phyloP scores from a whole-genome alignment of 1,284 basidiomycete genomes.

The Puccinia coronata region DNA sequence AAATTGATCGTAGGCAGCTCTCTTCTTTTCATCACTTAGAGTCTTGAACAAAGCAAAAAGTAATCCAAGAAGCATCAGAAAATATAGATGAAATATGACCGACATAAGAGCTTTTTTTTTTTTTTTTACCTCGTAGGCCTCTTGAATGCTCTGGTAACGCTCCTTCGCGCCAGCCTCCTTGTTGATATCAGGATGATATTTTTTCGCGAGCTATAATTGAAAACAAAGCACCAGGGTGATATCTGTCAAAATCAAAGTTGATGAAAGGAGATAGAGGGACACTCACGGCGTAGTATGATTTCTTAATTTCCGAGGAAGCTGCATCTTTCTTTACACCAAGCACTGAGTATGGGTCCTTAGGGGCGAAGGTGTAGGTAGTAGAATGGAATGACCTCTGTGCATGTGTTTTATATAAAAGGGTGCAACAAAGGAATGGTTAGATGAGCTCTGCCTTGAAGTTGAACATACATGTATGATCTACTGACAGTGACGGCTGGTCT shows the following conservation, averaged over 20 bases:
- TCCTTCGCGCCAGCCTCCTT: constrained; percentile 87
- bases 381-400: constrained; percentile 66
- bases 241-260: constrained; percentile 1
- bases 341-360: constrained; percentile 89
- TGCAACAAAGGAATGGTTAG: not conserved
- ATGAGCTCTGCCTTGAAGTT: too few relatives aligned
- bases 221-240: constrained; percentile 27
- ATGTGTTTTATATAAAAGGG: not conserved
- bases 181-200: constrained; percentile 97
- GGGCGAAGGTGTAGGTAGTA: constrained; percentile 64
- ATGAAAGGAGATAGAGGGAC: constrained; percentile 30
- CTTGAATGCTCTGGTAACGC: constrained; percentile 94
- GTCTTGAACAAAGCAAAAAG: constrained; percentile 62
- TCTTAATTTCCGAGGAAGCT: constrained; percentile 86
- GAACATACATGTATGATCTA: not conserved
- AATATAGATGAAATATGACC: not conserved
- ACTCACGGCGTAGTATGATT: constrained; percentile 86
- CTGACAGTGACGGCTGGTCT: not conserved
- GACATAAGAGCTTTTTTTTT: constrained; percentile 66
- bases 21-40: constrained; percentile 90
- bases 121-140: constrained; percentile 86
- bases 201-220: constrained; percentile 79
- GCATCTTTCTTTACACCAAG: constrained; percentile 86
- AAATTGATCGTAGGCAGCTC: constrained; percentile 88
- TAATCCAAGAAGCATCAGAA: not conserved